Evolutionary conservation across 2,329 filamentous ascomycete species (phyloP).

Genomic region (Trichoderma polysporum): DNA sequence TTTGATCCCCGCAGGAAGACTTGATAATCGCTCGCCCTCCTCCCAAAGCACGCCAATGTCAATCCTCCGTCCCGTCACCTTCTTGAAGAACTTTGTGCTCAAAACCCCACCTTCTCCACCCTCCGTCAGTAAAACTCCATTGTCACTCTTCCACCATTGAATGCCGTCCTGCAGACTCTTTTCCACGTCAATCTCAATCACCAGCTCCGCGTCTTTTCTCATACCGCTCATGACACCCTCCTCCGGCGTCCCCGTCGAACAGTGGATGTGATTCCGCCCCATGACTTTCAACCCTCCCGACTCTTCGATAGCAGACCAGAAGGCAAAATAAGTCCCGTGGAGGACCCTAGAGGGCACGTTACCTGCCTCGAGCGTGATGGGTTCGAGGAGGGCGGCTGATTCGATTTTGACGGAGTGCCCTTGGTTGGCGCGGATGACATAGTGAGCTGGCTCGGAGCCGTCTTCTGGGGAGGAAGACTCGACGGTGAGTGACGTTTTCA

Average conservation of each 20-base stretch:
- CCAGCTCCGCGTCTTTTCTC: slow-evolving; percentile 71
- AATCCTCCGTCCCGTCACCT: slow-evolving; percentile 62
- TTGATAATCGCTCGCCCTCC: slow-evolving; percentile 64
- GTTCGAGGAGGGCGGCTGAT: slow-evolving; percentile 67
- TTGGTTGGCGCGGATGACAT: slow-evolving; percentile 91
- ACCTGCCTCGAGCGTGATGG: slow-evolving; percentile 53
- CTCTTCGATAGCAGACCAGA: slow-evolving; percentile 73
- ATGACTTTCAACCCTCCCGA: slow-evolving; percentile 77
- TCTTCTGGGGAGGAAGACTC: slow-evolving; percentile 27
- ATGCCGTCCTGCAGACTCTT: slow-evolving; percentile 63
- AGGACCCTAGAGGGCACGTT: slow-evolving; percentile 68
- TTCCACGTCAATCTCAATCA: slow-evolving; percentile 74
- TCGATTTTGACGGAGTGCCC: slow-evolving; percentile 82
- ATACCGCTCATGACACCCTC: slow-evolving; percentile 73
- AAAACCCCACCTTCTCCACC: slow-evolving; percentile 61
- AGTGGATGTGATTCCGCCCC: slow-evolving; percentile 87
- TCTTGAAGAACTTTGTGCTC: slow-evolving; percentile 65
- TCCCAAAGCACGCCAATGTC: slow-evolving; percentile 67
- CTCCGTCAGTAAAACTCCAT: slow-evolving; percentile 70
- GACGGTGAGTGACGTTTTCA: slow-evolving; percentile 56
- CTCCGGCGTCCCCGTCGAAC: slow-evolving; percentile 69
- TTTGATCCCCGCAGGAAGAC: slow-evolving; percentile 63
- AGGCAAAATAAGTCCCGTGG: slow-evolving; percentile 84
- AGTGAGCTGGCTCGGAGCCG: slow-evolving; percentile 59
- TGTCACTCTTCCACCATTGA: slow-evolving; percentile 77